Conservation (phyloP, 208 protist species). For the Lotmaria passim region DNA sequence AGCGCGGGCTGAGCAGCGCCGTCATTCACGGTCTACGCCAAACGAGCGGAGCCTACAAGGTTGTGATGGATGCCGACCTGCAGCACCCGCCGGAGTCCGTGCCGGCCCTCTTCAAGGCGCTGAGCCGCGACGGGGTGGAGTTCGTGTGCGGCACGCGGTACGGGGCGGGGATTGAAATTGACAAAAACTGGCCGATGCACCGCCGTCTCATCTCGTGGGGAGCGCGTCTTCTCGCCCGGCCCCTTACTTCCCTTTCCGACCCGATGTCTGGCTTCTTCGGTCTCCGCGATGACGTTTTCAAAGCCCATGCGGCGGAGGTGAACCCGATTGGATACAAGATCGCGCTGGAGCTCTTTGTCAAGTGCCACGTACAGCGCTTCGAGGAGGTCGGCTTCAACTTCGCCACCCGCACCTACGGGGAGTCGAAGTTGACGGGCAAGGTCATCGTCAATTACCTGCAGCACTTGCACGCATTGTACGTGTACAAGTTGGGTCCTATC, state of each 20-base stretch:
- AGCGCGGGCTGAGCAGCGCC: conserved; percentile 89
- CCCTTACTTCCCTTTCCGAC: conserved; percentile 88
- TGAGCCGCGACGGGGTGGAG: conserved; percentile 63
- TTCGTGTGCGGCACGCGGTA: conserved; percentile 93
- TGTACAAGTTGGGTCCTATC: conserved; percentile 55
- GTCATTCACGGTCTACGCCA: conserved; percentile 83
- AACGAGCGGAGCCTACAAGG: conserved; percentile 53
- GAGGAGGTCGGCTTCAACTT: conserved; percentile 89
- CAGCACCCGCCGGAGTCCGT: conserved; percentile 92
- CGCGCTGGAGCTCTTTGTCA: conserved; percentile 91
- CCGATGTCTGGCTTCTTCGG: conserved; percentile 95
- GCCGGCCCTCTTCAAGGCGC: conserved; percentile 64
- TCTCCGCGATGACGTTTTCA: conserved; percentile 68
- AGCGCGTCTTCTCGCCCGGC: conserved; percentile 82
- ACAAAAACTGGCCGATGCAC: conserved; percentile 88
- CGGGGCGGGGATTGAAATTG: conserved; percentile 69
- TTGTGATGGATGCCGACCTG: conserved; percentile 94
- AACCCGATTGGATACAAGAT: conserved; percentile 95
- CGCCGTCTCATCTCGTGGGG: conserved; percentile 90
- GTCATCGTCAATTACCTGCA: conserved; percentile 88
- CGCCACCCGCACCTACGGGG: conserved; percentile 71
- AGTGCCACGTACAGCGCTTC: conserved; percentile 72
- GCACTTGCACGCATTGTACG: conserved; percentile 81
- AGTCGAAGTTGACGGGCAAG: conserved; percentile 91
- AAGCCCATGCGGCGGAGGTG: conserved; percentile 43